phyloP scores from a whole-genome alignment of 768 basidiomycete genomes.

The Calocybe cyanea region DNA sequence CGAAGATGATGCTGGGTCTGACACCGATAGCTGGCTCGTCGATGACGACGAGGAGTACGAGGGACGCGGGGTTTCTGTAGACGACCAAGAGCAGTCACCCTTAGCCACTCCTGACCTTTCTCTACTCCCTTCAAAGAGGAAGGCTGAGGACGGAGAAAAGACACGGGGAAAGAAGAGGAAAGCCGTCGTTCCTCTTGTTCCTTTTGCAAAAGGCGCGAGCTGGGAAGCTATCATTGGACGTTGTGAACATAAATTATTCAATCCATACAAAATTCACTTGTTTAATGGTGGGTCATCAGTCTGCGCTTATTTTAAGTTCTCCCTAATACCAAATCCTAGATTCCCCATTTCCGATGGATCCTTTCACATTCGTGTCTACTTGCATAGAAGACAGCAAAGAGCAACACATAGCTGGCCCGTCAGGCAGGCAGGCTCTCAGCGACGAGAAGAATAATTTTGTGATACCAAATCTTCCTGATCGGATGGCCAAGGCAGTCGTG shows the following conservation, averaged over 20 bases:
- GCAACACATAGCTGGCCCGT: slow-evolving; percentile 19
- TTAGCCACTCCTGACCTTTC: slow-evolving; percentile 33
- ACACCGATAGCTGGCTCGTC: slow-evolving; percentile 75
- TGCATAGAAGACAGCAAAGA: slow-evolving; percentile 34
- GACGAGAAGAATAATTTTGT: slow-evolving; percentile 31
- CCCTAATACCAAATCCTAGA: slow-evolving; percentile 44
- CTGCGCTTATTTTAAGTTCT: not conserved
- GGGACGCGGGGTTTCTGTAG: slow-evolving; percentile 37
- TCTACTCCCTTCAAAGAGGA: slow-evolving; percentile 53
- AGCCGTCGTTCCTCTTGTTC: slow-evolving; percentile 72
- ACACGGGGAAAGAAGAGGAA: slow-evolving; percentile 67
- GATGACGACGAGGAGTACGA: slow-evolving; percentile 71
- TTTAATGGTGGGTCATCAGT: slow-evolving; percentile 66
- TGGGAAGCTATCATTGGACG: slow-evolving; percentile 72
- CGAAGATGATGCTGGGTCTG: slow-evolving; percentile 66
- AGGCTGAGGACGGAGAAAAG: slow-evolving; percentile 50
- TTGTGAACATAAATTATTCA: slow-evolving; percentile 68
- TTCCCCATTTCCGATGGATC: slow-evolving; percentile 68
- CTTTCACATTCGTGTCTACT: slow-evolving; percentile 68
- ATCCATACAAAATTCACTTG: slow-evolving; percentile 70
- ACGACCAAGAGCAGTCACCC: slow-evolving; percentile 33
- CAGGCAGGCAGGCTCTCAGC: slow-evolving; percentile 13
- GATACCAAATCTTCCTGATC: slow-evolving; percentile 43
- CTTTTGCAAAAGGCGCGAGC: slow-evolving; percentile 77
- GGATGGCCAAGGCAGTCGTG: slow-evolving; percentile 21